Evolutionary conservation across 371 early-diverging fungal genomes (phyloP).

Genomic region (Rhizopus microsporus): DNA sequence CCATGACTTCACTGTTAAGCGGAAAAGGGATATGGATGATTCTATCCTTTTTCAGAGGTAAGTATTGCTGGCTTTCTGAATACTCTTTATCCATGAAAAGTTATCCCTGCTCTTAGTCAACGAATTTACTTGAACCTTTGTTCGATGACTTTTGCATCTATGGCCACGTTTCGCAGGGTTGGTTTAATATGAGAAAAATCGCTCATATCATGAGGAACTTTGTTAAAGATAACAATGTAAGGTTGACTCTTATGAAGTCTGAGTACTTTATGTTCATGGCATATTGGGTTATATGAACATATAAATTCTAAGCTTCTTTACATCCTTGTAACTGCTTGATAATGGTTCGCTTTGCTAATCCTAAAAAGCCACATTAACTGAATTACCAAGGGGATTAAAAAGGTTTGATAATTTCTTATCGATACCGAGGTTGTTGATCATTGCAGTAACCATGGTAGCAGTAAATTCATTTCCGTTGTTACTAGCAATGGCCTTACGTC

Average conservation of each 20-base stretch:
- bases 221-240: slow-evolving; percentile 18
- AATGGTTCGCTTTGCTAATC: background rate
- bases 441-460: background rate
- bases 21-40: slow-evolving; percentile 4
- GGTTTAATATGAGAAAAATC: background rate
- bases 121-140: background rate
- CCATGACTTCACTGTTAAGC: slow-evolving; percentile 6
- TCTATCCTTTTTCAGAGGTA: slow-evolving; percentile 5
- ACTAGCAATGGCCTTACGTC: background rate
- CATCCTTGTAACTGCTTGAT: slow-evolving; percentile 5
- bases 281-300: background rate
- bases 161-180: background rate
- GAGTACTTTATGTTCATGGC: background rate
- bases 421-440: background rate
- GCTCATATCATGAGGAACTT: slow-evolving; percentile 4
- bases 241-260: slow-evolving; percentile 9
- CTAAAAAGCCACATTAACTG: background rate
- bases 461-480: slow-evolving; percentile 8
- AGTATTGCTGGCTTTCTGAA: slow-evolving; percentile 6
- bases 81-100: no score
- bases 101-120: no score
- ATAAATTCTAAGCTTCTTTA: slow-evolving; percentile 13
- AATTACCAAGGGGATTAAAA: background rate
- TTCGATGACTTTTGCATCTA: slow-evolving; percentile 1
- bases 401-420: slow-evolving; percentile 1